Evolutionary conservation across 106 monocot genomes (phyloP), one percentile per base, ranked within the genome.

Genomic region (Allium sativum): DNA sequence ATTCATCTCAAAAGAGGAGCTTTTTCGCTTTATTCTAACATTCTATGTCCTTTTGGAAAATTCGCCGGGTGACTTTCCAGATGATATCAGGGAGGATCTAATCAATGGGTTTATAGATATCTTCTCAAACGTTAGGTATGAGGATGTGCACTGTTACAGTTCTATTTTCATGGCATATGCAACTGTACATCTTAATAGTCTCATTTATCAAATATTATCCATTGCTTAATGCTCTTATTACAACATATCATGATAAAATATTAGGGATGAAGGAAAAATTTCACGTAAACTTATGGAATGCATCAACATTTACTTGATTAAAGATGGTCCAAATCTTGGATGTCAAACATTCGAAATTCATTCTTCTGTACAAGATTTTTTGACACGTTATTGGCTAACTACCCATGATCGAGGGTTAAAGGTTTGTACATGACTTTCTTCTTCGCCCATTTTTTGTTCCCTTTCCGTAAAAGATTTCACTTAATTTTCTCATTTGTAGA

Each of bases 241-340:
- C 31, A 31, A 31, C 31, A 31, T 31, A 31, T 31, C 31, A 31
- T 31, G 2, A 31, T 31, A 58, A 16, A 7, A 42, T 60, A n/a
- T 61, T 58, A 96, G 90, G 70, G 86, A 86, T 45, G 90, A 96
- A 61, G 90, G 95, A 0, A 96, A 96, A 61, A 70, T 90, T 75
- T 78, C 83, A 59, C 86, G 87, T 58, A 96, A 87, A 65, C 90
- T 96, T 51, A 80, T 90, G 79, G 90, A 84, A 48, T 96, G 95
- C 68, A 59, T 96, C 47, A 90, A 90, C 67, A 71, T 77, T 2
- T 87, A 71, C 58, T 70, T 96, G 77, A 65, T 82, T n/a, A 90
- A 84, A 74, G 95, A 87, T 70, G 95, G 95, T 14, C 90, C 90
- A 55, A 96, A 96, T 68, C 76, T 96, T 59, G 90, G 90, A 67